phyloP scores from a whole-genome alignment of 2,329 filamentous ascomycete genomes.

The Aureobasidium mangrovei region DNA sequence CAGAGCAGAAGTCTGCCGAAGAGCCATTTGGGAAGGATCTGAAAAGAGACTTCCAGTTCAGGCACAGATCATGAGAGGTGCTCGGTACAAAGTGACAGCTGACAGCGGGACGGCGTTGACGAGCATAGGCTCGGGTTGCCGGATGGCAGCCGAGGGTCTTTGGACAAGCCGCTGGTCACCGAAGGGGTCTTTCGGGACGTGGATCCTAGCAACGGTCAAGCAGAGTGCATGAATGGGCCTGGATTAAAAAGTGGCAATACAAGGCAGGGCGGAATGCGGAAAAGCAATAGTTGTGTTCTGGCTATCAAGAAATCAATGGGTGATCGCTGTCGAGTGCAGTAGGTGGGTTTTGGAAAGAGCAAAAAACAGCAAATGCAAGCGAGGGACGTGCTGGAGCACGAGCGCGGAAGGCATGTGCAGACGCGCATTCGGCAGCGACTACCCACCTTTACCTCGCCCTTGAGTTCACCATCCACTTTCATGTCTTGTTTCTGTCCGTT shows the following conservation, averaged over 20 bases:
- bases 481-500: constrained; percentile 1
- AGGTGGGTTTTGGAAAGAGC: background rate
- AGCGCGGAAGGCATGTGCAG: constrained; percentile 6
- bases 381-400: background rate
- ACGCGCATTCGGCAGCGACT: constrained; percentile 8
- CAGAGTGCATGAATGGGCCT: background rate
- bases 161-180: background rate
- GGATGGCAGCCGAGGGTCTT: constrained; percentile 3
- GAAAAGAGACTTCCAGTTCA: background rate
- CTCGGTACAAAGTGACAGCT: constrained; percentile 8
- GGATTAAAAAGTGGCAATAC: background rate
- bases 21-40: background rate
- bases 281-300: background rate
- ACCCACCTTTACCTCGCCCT: constrained; percentile 5
- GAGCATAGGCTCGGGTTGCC: constrained; percentile 5
- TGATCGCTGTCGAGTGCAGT: too few species aligned
- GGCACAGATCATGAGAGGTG: constrained; percentile 8
- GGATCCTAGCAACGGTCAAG: background rate
- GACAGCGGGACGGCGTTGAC: constrained; percentile 9
- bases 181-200: background rate
- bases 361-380: background rate
- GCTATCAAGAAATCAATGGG: background rate
- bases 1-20: constrained; percentile 16
- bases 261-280: background rate
- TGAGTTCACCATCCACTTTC: constrained; percentile 6